These are phyloP conservation scores for Colletotrichum musicola DNA, from an alignment of 2,329 filamentous ascomycete genomes.

Conservation along the genomic window DNA sequence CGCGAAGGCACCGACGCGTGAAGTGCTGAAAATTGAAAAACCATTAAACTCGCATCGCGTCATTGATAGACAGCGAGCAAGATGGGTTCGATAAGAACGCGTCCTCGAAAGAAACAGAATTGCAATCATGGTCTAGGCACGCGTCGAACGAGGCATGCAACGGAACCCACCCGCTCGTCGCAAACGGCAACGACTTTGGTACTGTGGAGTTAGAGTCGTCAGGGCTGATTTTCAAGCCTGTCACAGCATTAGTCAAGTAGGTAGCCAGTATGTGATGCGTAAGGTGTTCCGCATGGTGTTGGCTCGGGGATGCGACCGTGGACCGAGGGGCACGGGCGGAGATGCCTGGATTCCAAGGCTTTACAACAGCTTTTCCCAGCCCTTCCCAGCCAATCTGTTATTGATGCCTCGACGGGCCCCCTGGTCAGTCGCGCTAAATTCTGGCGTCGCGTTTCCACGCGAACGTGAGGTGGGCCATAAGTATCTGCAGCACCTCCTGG, in stretches of 20 bases:
- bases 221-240: conserved; percentile 32
- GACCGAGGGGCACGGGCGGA: conserved; percentile 36
- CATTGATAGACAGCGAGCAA: not conserved
- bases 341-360: conserved; percentile 26
- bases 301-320: conserved; percentile 38
- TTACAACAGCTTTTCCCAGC: not conserved
- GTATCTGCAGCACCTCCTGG: conserved; percentile 38
- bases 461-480: conserved; percentile 33
- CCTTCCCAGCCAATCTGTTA: conserved; percentile 25
- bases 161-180: conserved; percentile 24
- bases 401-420: conserved; percentile 40
- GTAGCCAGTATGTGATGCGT: conserved; percentile 5
- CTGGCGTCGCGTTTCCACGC: conserved; percentile 41
- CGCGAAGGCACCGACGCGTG: conserved; percentile 20
- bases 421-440: conserved; percentile 38
- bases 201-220: conserved; percentile 23
- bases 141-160: not conserved
- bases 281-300: conserved; percentile 21
- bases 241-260: conserved; percentile 28
- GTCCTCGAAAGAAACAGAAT: not conserved
- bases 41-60: conserved; percentile 28
- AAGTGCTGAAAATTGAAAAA: conserved; percentile 13
- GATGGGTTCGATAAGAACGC: not conserved
- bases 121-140: not conserved
- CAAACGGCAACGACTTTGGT: conserved; percentile 24